Base-by-base conservation (phyloP, 2,329 filamentous ascomycete species). In the Tolypocladium ovalisporum region DNA sequence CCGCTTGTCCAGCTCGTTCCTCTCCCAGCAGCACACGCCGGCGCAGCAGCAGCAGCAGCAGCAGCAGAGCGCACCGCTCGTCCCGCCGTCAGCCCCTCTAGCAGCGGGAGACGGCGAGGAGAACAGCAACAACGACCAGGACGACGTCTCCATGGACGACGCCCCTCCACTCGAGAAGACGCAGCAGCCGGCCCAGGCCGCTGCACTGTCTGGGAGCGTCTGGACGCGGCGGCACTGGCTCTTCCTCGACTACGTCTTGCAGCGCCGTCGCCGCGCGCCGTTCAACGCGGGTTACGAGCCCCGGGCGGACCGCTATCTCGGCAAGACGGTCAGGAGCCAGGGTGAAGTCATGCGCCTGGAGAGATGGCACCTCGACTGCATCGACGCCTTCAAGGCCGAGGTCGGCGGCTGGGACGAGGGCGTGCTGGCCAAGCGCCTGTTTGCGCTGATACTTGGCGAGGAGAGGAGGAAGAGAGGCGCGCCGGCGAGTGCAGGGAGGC, bases 301-400 rank as follows among this genome's bases (percentile, higher is more conserved):
- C 12, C 62, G 63, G 19, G 67, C 70, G 1, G 65, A 68, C 47
- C 64, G 67, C 47, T 72, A 79, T 36, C 69, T 82, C 2, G 79
- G 80, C 57, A 79, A 77, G 64, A 73, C 71, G 32, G 76, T 83
- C 57, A 65, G 67, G 29, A 75, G 76, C 34, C 74, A 77, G 39
- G 77, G 74, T 52, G 71, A 76, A 65, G 67, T 68, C 5, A 71
- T 84, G 70, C 60, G 70, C 27, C 70, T 85, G 22, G 75, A 82
- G 67, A 65, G 71, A 57, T 84, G 81, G 81, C 82, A 85, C 59
- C 67, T 84, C 22, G 81, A 84, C 58, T 75, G 83, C 56, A 74
- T 84, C 29, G 77, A 82, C 58, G 80, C 76, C 3, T 84, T 84
- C 63, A 70, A 68, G 57, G 64, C 65, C 15, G 71, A 77, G 58